Evolutionary conservation across 2,329 filamentous ascomycete species (phyloP), one percentile per base, ranked within the genome.

Genomic region (Alternaria viburni): DNA sequence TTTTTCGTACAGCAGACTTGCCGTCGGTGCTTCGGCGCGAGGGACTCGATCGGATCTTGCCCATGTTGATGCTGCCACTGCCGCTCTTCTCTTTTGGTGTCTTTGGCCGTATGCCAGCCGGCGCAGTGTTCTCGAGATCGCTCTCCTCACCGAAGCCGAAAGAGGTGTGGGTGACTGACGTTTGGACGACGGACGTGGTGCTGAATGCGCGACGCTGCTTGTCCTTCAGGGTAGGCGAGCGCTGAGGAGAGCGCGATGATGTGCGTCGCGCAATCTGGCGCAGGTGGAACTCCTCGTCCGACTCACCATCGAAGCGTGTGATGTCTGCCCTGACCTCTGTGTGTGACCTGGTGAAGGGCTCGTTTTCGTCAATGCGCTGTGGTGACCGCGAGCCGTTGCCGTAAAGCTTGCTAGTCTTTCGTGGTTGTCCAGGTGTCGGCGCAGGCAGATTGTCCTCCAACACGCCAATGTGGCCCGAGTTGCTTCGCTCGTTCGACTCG

Each of bases 361-460:
- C 81, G 57, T 84, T 84, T 47, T 86, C 85, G 89, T 78, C 65
- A 25, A 74, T 72, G 11, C 77, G 76, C 12, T 74, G 71, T 12
- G 79, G 76, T 6, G 79, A 79, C 19, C 74, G 75, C 23, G 73
- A 70, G 57, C 71, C 74, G 32, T 70, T 94, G 88, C 86, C 87
- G 72, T 94, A 93, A 63, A 89, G 87, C 60, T 93, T 89, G 68
- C 90, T 90, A 15, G 91, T 91, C 85, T 99, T 98, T 66, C 96
- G 89, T 26, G 96, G 96, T 79, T 99, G 96, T 3, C 96, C 96
- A 0, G 96, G 96, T 5, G 96, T 99, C 4, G 96, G 96, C 0
- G 94, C 95, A 3, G 96, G 96, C 6, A 99, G 87, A 72, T 96
- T 96, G 77, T 97, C 94, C 68, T 97, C 93, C 75, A 92, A 88